Conservation (phyloP, 169 alveolate genomes). For the Cryptosporidium sp. region DNA sequence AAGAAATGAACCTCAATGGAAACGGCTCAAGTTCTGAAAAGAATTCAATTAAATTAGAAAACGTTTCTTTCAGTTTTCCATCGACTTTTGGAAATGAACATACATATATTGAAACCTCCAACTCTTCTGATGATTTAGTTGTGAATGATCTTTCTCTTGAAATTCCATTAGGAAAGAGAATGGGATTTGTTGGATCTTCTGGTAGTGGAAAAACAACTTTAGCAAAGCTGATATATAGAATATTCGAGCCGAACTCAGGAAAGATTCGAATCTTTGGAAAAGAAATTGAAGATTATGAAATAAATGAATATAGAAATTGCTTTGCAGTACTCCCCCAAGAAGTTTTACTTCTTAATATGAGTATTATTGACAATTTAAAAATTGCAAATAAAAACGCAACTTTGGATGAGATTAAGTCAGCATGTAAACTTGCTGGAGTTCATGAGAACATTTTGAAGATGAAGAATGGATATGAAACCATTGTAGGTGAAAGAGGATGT, state of each 20-base stretch:
- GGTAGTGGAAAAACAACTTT: conserved; percentile 96
- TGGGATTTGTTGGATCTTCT: conserved; percentile 92
- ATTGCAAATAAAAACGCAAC: conserved; percentile 90
- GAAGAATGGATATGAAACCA: conserved; percentile 89
- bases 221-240: conserved; percentile 90
- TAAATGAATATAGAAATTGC: conserved; percentile 81
- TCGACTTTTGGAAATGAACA: conserved; percentile 16
- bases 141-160: conserved; percentile 76
- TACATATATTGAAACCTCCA: conserved; percentile 23
- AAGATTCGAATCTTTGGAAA: conserved; percentile 87
- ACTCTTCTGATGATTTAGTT: conserved; percentile 1
- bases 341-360: conserved; percentile 89
- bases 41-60: conserved; percentile 77
- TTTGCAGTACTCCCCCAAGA: conserved; percentile 92
- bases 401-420: conserved; percentile 83
- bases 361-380: conserved; percentile 89
- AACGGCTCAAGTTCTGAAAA: background rate
- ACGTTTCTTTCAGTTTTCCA: conserved; percentile 80
- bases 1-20: background rate
- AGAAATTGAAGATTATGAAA: conserved; percentile 86
- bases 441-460: conserved; percentile 86
- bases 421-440: conserved; percentile 90
- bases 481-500: conserved; percentile 97
- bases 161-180: conserved; percentile 82
- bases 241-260: conserved; percentile 90